These are phyloP conservation scores for Jacaranda mimosifolia DNA, from an alignment of 257 asterid genomes.

Conservation along the genomic window DNA sequence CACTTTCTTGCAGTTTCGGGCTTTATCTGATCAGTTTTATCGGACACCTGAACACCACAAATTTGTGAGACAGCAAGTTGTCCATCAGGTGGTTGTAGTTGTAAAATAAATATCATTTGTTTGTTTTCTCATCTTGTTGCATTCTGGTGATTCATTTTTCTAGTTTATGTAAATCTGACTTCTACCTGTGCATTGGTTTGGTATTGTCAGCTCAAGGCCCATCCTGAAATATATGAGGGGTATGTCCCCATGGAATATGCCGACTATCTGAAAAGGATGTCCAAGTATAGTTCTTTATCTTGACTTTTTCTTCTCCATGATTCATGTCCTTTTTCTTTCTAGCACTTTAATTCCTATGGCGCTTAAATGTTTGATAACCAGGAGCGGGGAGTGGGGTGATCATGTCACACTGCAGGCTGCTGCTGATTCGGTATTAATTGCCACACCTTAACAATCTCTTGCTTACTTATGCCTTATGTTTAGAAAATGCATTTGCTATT, in stretches of 20 bases:
- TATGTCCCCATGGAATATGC: slow-evolving; percentile 94
- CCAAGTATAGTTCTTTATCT: slow-evolving; percentile 61
- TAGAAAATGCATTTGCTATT: background rate
- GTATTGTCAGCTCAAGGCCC: slow-evolving; percentile 77
- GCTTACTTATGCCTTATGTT: background rate
- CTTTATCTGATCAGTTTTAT: slow-evolving; percentile 95
- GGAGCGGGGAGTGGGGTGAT: slow-evolving; percentile 98
- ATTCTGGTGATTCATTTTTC: background rate
- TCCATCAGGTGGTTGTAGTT: slow-evolving; percentile 67
- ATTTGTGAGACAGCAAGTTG: slow-evolving; percentile 90
- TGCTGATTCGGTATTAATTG: slow-evolving; percentile 77
- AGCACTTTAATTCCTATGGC: slow-evolving; percentile 27
- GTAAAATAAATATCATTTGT: background rate
- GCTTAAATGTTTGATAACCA: slow-evolving; percentile 47
- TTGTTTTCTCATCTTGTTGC: slow-evolving; percentile 25
- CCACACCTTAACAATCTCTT: slow-evolving; percentile 27
- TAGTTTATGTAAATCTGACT: slow-evolving; percentile 32
- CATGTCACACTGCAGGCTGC: slow-evolving; percentile 99
- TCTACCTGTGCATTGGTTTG: slow-evolving; percentile 38
- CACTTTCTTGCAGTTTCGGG: slow-evolving; percentile 66
- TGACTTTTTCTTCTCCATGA: slow-evolving; percentile 10
- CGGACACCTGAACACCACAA: slow-evolving; percentile 92
- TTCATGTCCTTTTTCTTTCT: slow-evolving; percentile 11
- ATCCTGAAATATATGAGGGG: slow-evolving; percentile 83
- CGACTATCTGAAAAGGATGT: slow-evolving; percentile 78